Base-by-base conservation (phyloP, 2,329 filamentous ascomycete genomes). In the Xylogone sp. region DNA sequence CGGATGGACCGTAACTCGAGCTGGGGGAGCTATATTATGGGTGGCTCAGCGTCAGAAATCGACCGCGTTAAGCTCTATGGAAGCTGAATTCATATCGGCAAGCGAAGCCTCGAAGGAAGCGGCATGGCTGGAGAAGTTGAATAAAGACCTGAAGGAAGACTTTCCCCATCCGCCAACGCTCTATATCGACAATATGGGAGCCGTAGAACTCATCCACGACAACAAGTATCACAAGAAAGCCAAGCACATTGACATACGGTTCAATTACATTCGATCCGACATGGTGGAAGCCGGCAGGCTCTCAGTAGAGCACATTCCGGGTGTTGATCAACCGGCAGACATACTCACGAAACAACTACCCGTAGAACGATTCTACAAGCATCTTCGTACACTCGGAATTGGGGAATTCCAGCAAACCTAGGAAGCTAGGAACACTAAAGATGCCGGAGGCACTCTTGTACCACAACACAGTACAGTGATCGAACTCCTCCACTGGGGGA, bases 181-280 rank as follows among this genome's bases (percentile, higher is more conserved):
- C n/a, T 39, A 39, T 18, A 16, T 16, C 31, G 45, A 46, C 22
- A 46, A 46, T 20, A 13, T 29, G 18, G 12, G 21, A 20, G 19
- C 45, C 13, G 19, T 46, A 21, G 45, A 46, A 13, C 21, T 46
- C 21, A 29, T 46, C 13, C 22, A 46, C 19, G 19, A 46, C 27
- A 24, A 20, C 13, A 46, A 46, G 24, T 31, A 8, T 27, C 45
- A 46, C 19, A 20, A 20, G 21, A 46, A 46, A 46, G 22, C 19
- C 9, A 46, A 46, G 21, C 45, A 46, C 31, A 46, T 46, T 18
- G n/a, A 46, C n/a, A 46, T 46, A 46, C 45, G n/a, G n/a, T 46
- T 24, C 27, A 27, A 24, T 20, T 46, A 13, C n/a, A 46, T 46
- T 27, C 27, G 21, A n/a, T 24, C 21, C 20, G 19, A 46, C 31